Base-by-base conservation (phyloP, 352 stramenopile genomes). In the Phytophthora constricta region DNA sequence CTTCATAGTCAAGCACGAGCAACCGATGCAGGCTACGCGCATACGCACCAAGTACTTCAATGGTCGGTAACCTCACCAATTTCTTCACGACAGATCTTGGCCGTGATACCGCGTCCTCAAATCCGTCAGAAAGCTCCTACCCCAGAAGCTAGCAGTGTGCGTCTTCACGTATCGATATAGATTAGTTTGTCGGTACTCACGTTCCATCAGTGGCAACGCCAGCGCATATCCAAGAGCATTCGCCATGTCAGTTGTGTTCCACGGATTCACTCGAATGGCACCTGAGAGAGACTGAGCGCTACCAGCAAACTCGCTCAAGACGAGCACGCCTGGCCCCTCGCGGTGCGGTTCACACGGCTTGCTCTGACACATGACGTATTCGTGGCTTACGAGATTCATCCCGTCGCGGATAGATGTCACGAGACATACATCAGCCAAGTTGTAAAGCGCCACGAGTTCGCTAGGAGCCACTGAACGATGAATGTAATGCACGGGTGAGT, bases 351-450 rank as follows among this genome's bases (percentile, higher is more conserved):
- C 74, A 46, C 80, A 89, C n/a, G 74, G 73, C 19, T 80, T 66
- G 54, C 65, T 89, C 65, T 97, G 89, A 49, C 87, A 94, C 58
- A 92, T 91, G 26, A 97, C 88, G 60, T 93, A 97, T 66, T 97
- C 90, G 64, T 97, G 83, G 57, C 83, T 93, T 22, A 97, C 90
- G 7, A 97, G 82, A 58, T 97, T 97, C 89, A 97, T 96, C 14
- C 90, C 90, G 51, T 97, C 90, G 31, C 89, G 79, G 16, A 96
- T 76, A n/a, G 87, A 96, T 0, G 90, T 97, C 50, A 97, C 89
- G n/a, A 97, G 63, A 23, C 89, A 96, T 5, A 93, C 89, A 51
- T 97, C 86, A 10, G 90, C 89, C n/a, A 96, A 64, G 53, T 96
- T 94, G 65, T 97, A 97, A 7, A 96, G 87, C 19, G 90, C 89